Evolutionary conservation across 2,329 filamentous ascomycete species (phyloP).

Genomic region (Paecilomyces variotii): DNA sequence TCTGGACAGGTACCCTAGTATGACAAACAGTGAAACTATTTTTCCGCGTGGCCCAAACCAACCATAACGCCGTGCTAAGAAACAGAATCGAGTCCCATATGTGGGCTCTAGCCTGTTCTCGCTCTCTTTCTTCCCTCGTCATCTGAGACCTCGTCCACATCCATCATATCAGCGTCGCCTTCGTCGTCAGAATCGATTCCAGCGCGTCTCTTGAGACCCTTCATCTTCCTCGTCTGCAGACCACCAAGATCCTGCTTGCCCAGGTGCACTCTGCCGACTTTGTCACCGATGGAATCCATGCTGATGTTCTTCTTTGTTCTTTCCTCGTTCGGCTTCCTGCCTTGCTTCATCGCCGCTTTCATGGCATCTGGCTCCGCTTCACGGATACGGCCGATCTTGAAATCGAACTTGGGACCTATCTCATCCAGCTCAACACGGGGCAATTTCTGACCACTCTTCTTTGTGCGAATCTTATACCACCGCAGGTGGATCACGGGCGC

Average conservation of each 20-base stretch:
- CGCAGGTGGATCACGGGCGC: constrained; percentile 54
- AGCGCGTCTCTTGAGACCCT: constrained; percentile 82
- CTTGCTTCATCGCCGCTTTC: constrained; percentile 86
- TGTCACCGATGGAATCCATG: constrained; percentile 88
- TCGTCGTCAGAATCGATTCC: constrained; percentile 52
- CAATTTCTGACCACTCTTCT: constrained; percentile 76
- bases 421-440: constrained; percentile 90
- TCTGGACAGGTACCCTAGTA: background rate
- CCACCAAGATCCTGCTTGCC: constrained; percentile 80
- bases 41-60: background rate
- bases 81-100: constrained; percentile 16
- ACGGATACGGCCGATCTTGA: constrained; percentile 70
- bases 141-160: constrained; percentile 33
- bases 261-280: constrained; percentile 86
- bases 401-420: constrained; percentile 90
- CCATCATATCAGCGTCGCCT: constrained; percentile 43
- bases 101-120: constrained; percentile 20
- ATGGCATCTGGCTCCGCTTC: constrained; percentile 70
- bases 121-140: constrained; percentile 27
- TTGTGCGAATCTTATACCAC: constrained; percentile 78
- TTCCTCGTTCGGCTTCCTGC: constrained; percentile 53
- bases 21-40: background rate
- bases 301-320: constrained; percentile 92
- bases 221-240: constrained; percentile 98
- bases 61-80: constrained; percentile 11